A percentile compares a stretch with the other conserved stretches of the same genome.
Evolutionary conservation across 202 grass and related monocot genomes (phyloP).

Genomic region (Schoenoplectus triqueter): DNA sequence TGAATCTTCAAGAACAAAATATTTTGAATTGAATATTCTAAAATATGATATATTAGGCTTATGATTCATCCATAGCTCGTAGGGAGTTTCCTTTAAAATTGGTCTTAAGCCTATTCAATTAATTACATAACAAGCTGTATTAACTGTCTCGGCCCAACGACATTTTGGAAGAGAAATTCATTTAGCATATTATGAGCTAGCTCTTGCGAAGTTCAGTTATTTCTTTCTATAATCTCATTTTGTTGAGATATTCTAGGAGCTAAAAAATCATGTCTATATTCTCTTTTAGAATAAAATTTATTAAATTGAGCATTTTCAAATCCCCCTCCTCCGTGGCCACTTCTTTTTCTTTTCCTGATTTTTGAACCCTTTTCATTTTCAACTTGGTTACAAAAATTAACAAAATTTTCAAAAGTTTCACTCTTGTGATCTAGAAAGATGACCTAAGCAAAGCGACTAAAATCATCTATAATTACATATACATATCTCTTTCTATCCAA

Average conservation of each 20-base stretch:
- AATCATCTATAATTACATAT: neutral
- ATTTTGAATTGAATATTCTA: neutral
- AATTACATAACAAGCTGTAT: neutral
- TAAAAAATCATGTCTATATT: neutral
- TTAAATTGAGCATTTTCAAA: neutral
- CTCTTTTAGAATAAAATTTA: neutral
- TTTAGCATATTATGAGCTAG: neutral
- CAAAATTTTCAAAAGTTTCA: neutral
- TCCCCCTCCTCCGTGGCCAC: neutral
- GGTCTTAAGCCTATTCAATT: neutral
- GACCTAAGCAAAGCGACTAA: neutral
- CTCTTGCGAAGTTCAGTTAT: neutral
- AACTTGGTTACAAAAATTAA: neutral
- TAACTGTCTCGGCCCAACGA: neutral
- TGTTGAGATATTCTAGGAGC: neutral
- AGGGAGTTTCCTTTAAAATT: neutral
- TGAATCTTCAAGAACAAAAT: neutral
- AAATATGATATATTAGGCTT: neutral
- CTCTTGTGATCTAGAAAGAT: neutral
- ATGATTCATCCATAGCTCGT: neutral
- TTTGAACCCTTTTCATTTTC: neutral
- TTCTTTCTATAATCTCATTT: neutral
- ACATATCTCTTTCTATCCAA: neutral
- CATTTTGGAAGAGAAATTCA: neutral
- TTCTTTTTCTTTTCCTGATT: neutral